These are phyloP conservation scores for Haberlea rhodopensis DNA, from an alignment of 257 asterid species.

Conservation along the genomic window DNA sequence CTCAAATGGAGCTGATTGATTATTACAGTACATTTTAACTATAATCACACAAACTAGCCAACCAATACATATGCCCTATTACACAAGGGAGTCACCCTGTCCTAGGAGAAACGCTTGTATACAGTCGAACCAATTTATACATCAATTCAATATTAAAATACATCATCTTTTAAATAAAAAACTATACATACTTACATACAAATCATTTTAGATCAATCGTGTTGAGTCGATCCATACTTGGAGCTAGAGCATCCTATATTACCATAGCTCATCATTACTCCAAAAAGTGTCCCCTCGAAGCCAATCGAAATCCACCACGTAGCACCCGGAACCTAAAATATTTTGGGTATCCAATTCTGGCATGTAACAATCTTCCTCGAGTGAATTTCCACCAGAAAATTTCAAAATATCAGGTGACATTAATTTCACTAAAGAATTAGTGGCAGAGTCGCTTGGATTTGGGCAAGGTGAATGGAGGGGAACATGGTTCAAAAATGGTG, in stretches of 20 bases:
- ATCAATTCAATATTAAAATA: too few relatives aligned
- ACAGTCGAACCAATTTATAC: too few relatives aligned
- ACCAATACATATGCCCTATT: too few relatives aligned
- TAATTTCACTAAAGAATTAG: neutral
- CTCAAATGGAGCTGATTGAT: too few relatives aligned
- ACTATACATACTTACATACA: too few relatives aligned
- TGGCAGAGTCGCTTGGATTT: slow-evolving; percentile 18
- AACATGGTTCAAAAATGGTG: slow-evolving; percentile 27
- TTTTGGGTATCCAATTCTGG: slow-evolving; percentile 35
- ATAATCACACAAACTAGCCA: too few relatives aligned
- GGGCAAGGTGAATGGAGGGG: slow-evolving; percentile 22
- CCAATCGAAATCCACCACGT: slow-evolving; percentile 48
- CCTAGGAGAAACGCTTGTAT: too few relatives aligned
- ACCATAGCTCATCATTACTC: slow-evolving; percentile 66
- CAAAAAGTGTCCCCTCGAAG: slow-evolving; percentile 36
- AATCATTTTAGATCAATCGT: too few relatives aligned
- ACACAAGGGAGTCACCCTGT: too few relatives aligned
- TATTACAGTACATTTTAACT: too few relatives aligned
- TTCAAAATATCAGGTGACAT: slow-evolving; percentile 4
- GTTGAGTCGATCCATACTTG: too few relatives aligned
- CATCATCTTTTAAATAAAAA: too few relatives aligned
- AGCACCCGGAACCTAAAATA: slow-evolving; percentile 32
- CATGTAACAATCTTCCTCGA: slow-evolving; percentile 30
- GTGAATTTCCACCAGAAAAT: slow-evolving; percentile 13
- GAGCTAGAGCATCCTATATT: slow-evolving; percentile 44